phyloP scores from a whole-genome alignment of 148 eudicot species.

The Rhododendron griersonianum region DNA sequence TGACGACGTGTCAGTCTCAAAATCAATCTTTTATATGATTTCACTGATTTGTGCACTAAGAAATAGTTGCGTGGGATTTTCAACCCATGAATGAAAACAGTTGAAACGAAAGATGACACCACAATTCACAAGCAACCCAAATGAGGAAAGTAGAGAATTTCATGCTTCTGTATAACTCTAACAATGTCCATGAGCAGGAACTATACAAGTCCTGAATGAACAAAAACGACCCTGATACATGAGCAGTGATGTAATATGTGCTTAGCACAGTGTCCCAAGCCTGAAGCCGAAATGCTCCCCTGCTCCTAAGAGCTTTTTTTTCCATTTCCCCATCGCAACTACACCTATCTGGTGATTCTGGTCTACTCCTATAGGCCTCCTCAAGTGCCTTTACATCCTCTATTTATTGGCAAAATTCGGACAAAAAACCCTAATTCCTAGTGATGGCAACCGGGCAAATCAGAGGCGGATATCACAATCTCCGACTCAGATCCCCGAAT shows the following conservation, averaged over 20 bases:
- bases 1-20: background rate
- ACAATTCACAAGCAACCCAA: background rate
- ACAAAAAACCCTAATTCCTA: background rate
- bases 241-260: background rate
- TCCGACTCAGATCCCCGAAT: too few relatives aligned
- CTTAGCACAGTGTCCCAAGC: background rate
- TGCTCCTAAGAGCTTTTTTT: background rate
- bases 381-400: background rate
- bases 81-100: background rate
- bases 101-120: background rate
- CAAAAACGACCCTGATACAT: background rate
- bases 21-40: background rate
- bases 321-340: background rate
- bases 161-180: background rate
- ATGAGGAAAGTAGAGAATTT: background rate
- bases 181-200: background rate
- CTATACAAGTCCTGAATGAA: background rate
- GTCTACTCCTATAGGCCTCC: background rate
- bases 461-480: too few relatives aligned
- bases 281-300: background rate
- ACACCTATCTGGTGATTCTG: background rate
- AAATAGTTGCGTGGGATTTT: background rate
- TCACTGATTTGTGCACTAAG: background rate
- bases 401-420: background rate
- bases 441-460: too few relatives aligned